phyloP scores from a whole-genome alignment of 768 basidiomycete genomes.

The Imleria badia region DNA sequence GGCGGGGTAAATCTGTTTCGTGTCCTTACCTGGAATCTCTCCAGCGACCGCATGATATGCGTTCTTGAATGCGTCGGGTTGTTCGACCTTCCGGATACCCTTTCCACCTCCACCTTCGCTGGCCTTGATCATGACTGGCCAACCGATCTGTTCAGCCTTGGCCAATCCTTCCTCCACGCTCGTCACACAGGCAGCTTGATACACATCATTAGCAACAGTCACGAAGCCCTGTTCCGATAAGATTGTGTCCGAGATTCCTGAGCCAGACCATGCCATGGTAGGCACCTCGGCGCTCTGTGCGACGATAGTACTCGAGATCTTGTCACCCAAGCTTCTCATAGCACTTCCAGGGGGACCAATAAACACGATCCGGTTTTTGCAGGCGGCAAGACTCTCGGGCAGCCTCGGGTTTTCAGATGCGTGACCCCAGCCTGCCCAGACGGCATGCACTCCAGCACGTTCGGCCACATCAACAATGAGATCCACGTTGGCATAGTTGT shows the following conservation, averaged over 20 bases:
- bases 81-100: conserved; percentile 94
- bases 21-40: conserved; percentile 86
- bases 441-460: conserved; percentile 95
- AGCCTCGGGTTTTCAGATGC: conserved; percentile 98
- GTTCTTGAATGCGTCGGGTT: conserved; percentile 86
- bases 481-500: conserved; percentile 99
- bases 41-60: conserved; percentile 91
- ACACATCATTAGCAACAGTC: conserved; percentile 89
- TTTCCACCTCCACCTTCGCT: conserved; percentile 99
- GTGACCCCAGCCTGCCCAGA: conserved; percentile 99
- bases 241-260: conserved; percentile 85
- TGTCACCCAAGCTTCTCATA: conserved; percentile 98
- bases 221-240: conserved; percentile 88
- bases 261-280: conserved; percentile 98
- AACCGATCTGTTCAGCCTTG: conserved; percentile 87
- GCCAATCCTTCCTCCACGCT: conserved; percentile 83
- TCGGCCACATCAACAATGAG: conserved; percentile 98
- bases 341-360: conserved; percentile 99
- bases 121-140: conserved; percentile 99
- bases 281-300: conserved; percentile 96
- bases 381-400: conserved; percentile 89
- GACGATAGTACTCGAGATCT: conserved; percentile 99
- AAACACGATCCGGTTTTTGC: conserved; percentile 96
- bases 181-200: conserved; percentile 84
- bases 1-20: not conserved